Evolutionary conservation across 129 eudicot genomes (phyloP).

Genomic region (Escallonia herrerae): DNA sequence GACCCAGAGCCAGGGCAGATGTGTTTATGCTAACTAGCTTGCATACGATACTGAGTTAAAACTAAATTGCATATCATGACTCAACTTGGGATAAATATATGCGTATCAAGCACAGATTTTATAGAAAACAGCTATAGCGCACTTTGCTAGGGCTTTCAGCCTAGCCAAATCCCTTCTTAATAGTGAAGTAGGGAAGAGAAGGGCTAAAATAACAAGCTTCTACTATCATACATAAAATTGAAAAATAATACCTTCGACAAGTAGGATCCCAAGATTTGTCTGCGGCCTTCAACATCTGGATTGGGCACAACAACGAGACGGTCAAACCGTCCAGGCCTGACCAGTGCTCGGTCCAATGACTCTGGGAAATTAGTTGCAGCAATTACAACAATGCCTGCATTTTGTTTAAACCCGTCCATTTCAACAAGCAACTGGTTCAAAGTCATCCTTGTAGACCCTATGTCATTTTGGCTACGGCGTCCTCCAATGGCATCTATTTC

Average conservation of each 20-base stretch:
- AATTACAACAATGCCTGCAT: conserved; percentile 70
- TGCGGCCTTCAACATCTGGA: conserved; percentile 88
- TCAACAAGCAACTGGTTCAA: conserved; percentile 81
- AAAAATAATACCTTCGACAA: conserved; percentile 56
- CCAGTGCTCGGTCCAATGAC: conserved; percentile 71
- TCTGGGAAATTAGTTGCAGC: conserved; percentile 84
- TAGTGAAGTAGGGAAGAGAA: background rate
- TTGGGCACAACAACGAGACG: conserved; percentile 68
- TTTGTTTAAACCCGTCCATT: conserved; percentile 77
- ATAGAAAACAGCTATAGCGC: too few relatives aligned
- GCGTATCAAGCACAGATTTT: too few relatives aligned
- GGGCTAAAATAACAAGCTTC: background rate
- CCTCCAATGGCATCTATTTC: conserved; percentile 95
- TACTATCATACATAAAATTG: background rate
- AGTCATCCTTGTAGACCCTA: conserved; percentile 76
- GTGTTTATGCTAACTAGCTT: too few relatives aligned
- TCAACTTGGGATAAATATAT: too few relatives aligned
- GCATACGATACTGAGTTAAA: background rate
- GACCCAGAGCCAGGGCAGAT: too few relatives aligned
- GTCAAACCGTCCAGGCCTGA: conserved; percentile 85
- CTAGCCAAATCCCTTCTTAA: background rate
- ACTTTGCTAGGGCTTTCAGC: background rate
- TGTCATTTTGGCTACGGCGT: conserved; percentile 82
- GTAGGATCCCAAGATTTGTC: conserved; percentile 76
- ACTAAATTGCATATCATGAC: background rate